These are phyloP conservation scores for Calycina herbarum DNA, from an alignment of 2,329 filamentous ascomycete genomes.

Conservation along the genomic window DNA sequence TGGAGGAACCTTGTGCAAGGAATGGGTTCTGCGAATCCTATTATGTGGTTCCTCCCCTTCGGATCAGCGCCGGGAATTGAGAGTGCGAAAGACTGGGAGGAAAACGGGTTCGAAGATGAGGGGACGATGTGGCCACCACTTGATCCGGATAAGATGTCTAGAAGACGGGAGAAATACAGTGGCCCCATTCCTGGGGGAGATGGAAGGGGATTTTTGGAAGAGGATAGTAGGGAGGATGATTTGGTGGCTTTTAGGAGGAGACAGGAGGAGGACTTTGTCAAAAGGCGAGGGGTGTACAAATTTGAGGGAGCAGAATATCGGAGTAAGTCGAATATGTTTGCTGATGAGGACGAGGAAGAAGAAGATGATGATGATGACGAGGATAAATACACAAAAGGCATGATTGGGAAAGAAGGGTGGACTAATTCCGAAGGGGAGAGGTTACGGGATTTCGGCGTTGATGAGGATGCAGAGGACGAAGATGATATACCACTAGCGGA, in stretches of 20 bases:
- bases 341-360: constrained; percentile 34
- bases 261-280: constrained; percentile 47
- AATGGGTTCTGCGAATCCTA: constrained; percentile 67
- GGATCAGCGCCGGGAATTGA: constrained; percentile 48
- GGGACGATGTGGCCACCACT: constrained; percentile 62
- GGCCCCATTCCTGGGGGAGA: background rate
- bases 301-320: background rate
- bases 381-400: constrained; percentile 37
- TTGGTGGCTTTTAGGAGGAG: constrained; percentile 50
- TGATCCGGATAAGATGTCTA: constrained; percentile 59
- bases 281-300: background rate
- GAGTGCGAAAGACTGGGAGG: constrained; percentile 57
- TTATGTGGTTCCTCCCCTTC: constrained; percentile 71
- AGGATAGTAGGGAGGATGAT: constrained; percentile 40
- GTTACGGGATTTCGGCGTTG: constrained; percentile 75
- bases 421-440: constrained; percentile 74
- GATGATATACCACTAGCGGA: constrained; percentile 71
- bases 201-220: constrained; percentile 10
- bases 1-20: constrained; percentile 72
- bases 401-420: constrained; percentile 57
- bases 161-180: constrained; percentile 11
- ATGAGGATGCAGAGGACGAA: constrained; percentile 68
- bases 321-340: constrained; percentile 1
- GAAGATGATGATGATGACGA: constrained; percentile 25
- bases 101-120: constrained; percentile 74